Evolutionary conservation across 129 eudicot species (phyloP).

Genomic region (Logfia minima): DNA sequence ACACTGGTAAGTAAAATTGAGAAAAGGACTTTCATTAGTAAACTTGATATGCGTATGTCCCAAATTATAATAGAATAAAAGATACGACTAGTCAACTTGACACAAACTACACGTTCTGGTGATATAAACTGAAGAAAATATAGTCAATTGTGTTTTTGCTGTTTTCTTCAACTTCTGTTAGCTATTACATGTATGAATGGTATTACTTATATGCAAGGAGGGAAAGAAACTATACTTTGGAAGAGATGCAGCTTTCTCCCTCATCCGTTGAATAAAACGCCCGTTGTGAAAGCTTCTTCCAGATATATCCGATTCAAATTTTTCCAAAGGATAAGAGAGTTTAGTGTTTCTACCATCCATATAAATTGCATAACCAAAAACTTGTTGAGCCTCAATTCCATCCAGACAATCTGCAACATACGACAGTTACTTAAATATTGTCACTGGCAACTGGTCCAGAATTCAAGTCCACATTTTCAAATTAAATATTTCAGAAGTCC

Average conservation of each 20-base stretch:
- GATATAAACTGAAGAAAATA: not conserved
- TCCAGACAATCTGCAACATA: conserved; percentile 49
- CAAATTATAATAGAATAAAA: not conserved
- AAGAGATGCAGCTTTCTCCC: conserved; percentile 62
- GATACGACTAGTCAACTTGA: not conserved
- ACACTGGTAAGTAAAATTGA: conserved; percentile 26
- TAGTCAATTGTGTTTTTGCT: not conserved
- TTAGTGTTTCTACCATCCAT: conserved; percentile 52
- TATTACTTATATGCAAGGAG: not conserved
- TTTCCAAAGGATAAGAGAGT: conserved; percentile 56
- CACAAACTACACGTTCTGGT: not conserved
- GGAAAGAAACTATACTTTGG: conserved; percentile 37
- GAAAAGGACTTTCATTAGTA: not conserved
- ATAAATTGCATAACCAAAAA: conserved; percentile 55
- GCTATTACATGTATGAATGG: not conserved
- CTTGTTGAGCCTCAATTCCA: conserved; percentile 60
- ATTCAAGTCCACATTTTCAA: not conserved
- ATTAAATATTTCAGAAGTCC: conserved; percentile 1
- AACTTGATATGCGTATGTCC: not conserved
- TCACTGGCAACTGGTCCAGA: not conserved
- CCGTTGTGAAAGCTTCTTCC: conserved; percentile 73
- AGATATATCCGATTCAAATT: conserved; percentile 39
- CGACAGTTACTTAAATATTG: not conserved
- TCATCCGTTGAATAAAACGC: conserved; percentile 56
- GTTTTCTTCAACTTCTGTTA: not conserved